Conservation (phyloP, 148 eudicot genomes). For the Hydrangea macrophylla region DNA sequence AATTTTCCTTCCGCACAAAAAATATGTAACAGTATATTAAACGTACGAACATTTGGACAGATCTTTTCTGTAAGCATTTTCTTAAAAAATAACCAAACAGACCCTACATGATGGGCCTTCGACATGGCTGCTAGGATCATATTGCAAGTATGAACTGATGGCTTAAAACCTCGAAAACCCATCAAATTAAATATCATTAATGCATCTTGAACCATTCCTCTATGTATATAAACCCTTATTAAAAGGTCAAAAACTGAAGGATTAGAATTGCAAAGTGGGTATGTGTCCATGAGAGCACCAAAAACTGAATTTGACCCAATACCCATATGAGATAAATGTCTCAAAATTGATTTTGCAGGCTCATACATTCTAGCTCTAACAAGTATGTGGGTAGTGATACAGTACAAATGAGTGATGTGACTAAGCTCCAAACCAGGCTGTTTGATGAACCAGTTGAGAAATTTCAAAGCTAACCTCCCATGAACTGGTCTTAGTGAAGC, state of each 20-base stretch:
- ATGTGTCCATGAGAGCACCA: conserved; percentile 66
- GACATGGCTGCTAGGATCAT: conserved; percentile 51
- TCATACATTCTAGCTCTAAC: conserved; percentile 78
- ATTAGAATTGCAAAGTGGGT: conserved; percentile 72
- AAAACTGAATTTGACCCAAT: conserved; percentile 45
- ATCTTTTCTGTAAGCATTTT: conserved; percentile 56
- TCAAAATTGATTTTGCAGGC: conserved; percentile 48
- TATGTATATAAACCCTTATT: conserved; percentile 54
- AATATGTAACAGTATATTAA: conserved; percentile 58
- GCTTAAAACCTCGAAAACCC: conserved; percentile 63
- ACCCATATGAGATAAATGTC: conserved; percentile 36
- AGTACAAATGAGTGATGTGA: conserved; percentile 56
- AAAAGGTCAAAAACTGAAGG: conserved; percentile 82
- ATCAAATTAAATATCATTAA: conserved; percentile 51
- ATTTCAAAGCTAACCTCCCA: conserved; percentile 73
- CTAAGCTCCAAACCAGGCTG: conserved; percentile 62
- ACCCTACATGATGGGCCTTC: conserved; percentile 24
- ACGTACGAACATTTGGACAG: conserved; percentile 70
- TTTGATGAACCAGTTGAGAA: conserved; percentile 64
- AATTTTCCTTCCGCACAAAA: conserved; percentile 67
- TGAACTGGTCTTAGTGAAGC: conserved; percentile 79
- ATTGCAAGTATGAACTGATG: conserved; percentile 70
- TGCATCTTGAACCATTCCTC: conserved; percentile 44
- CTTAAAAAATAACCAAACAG: conserved; percentile 62
- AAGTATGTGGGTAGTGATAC: conserved; percentile 70